A percentile compares a stretch with the other conserved stretches of the same genome.
Conservation (phyloP, 2,329 filamentous ascomycete genomes). For the Penicillium corylophilum region DNA sequence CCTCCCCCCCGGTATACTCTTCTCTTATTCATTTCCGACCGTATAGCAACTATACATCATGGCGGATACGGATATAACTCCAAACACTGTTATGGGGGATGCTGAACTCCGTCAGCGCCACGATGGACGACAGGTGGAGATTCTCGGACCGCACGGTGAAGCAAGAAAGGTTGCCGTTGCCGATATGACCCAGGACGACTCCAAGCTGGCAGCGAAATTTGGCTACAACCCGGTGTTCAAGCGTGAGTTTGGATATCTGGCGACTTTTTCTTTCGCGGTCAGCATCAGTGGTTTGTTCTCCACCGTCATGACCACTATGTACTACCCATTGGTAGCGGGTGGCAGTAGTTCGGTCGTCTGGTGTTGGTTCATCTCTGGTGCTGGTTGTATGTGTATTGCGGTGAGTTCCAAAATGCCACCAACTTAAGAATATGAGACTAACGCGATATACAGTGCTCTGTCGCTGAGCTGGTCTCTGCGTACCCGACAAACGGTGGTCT, state of each 20-base stretch:
- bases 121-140: slow-evolving; percentile 8
- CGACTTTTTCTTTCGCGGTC: slow-evolving; percentile 62
- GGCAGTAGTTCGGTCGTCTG: slow-evolving; percentile 56
- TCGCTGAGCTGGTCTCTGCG: slow-evolving; percentile 58
- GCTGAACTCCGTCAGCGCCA: slow-evolving; percentile 7
- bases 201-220: slow-evolving; percentile 10
- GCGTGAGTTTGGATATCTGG: slow-evolving; percentile 58
- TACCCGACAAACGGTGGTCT: slow-evolving; percentile 58
- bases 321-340: slow-evolving; percentile 54
- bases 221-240: slow-evolving; percentile 50
- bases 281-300: slow-evolving; percentile 57
- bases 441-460: slow-evolving; percentile 36
- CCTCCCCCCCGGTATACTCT: not conserved
- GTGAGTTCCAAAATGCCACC: slow-evolving; percentile 7
- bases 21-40: not conserved
- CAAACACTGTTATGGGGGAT: not conserved
- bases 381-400: slow-evolving; percentile 57
- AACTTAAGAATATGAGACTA: not conserved
- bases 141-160: slow-evolving; percentile 10
- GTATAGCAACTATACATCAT: not conserved
- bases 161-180: slow-evolving; percentile 3
- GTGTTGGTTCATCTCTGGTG: slow-evolving; percentile 59
- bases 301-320: slow-evolving; percentile 57
- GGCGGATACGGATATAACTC: slow-evolving; percentile 1
- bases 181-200: slow-evolving; percentile 9